Conservation (phyloP, 1,139 yeast genomes). For the Scheffersomyces cryptocercus region DNA sequence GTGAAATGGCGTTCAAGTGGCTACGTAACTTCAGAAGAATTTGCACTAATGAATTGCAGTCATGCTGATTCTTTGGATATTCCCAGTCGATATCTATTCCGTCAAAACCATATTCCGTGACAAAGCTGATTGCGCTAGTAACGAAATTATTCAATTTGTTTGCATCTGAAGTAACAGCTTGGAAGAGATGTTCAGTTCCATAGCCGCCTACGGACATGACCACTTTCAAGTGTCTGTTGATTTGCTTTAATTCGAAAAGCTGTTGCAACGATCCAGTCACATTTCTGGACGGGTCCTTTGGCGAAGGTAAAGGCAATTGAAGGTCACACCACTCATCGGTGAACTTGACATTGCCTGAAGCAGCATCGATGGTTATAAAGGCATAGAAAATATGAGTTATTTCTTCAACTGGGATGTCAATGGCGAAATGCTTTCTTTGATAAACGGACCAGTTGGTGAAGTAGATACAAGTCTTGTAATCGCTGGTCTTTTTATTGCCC, state of each 20-base stretch:
- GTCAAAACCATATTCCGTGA: constrained; percentile 67
- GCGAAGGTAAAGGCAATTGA: constrained; percentile 40
- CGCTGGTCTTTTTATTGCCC: neutral
- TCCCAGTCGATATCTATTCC: constrained; percentile 98
- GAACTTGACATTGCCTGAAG: constrained; percentile 53
- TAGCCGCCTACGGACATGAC: constrained; percentile 89
- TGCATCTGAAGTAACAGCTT: constrained; percentile 39
- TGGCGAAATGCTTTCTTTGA: constrained; percentile 59
- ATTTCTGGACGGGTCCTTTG: constrained; percentile 14
- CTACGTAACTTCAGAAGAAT: constrained; percentile 46
- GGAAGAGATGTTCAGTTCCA: constrained; percentile 61
- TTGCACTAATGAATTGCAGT: constrained; percentile 47
- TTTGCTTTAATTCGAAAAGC: constrained; percentile 49
- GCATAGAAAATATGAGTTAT: constrained; percentile 79
- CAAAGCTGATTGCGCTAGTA: constrained; percentile 44
- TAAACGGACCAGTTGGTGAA: constrained; percentile 75
- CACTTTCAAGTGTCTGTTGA: constrained; percentile 53
- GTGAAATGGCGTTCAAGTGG: constrained; percentile 31
- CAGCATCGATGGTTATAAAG: constrained; percentile 59
- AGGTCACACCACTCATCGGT: constrained; percentile 73
- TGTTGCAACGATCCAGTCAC: constrained; percentile 58
- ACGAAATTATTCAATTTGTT: constrained; percentile 50
- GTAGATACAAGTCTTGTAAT: constrained; percentile 32
- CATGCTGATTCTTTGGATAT: constrained; percentile 57
- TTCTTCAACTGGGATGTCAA: constrained; percentile 57